Base-by-base conservation (phyloP, 2,329 filamentous ascomycete species). In the Sarocladium brachiariae region DNA sequence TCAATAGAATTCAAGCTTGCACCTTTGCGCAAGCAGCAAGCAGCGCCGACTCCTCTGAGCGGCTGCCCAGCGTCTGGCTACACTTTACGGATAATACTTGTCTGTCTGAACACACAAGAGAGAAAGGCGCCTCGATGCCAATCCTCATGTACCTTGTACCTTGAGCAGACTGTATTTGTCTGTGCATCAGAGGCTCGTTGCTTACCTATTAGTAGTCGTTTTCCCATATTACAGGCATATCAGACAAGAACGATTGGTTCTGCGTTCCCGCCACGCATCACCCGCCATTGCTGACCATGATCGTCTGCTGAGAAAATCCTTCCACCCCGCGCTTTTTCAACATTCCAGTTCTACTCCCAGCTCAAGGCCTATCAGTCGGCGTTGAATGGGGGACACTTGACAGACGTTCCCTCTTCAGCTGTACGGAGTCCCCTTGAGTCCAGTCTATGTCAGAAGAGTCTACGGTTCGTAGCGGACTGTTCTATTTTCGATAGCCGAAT, bases 1-100 rank as follows among this genome's bases (percentile, higher is more conserved):
- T 47, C 25, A 47, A n/a, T 16, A 47, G 27, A 25, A 27, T 33
- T 47, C 9, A n/a, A n/a, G 25, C 16, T 33, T 47, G 43, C 43
- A 21, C 25, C 24, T 31, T 18, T 4, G 4, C 4, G 21, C 10
- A 11, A 16, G 27, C 33, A n/a, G 43, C n/a, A n/a, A n/a, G n/a
- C n/a, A n/a, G n/a, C n/a, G 43, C 43, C 33, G 43, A 47, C 33
- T 25, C 24, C n/a, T n/a, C 16, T 21, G 25, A 14, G 25, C 31
- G 23, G 24, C 43, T 47, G 27, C 18, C 43, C 43, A 47, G 21
- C 43, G 33, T 16, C 24, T 6, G 16, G 8, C 13, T 21, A 18
- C 35, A 19, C 10, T 16, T 13, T 16, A 9, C 18, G n/a, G n/a
- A n/a, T n/a, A n/a, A n/a, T n/a, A n/a, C n/a, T n/a, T n/a, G n/a